Evolutionary conservation across 2,329 filamentous ascomycete genomes (phyloP).

Genomic region (Colletotrichum liriopes): DNA sequence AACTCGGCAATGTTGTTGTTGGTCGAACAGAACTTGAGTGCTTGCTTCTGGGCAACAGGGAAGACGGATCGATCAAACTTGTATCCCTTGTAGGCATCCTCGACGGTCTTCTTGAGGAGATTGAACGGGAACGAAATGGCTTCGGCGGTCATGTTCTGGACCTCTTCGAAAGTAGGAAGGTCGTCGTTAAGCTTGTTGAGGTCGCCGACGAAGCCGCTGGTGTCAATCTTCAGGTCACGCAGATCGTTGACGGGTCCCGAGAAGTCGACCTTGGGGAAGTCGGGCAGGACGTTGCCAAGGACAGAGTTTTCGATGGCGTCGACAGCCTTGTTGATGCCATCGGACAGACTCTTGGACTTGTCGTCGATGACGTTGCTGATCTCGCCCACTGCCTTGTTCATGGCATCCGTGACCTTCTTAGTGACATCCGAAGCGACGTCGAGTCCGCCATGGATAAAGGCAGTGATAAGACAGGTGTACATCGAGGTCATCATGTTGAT

Average conservation of each 20-base stretch:
- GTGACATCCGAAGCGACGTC: slow-evolving; percentile 73
- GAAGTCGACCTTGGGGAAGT: slow-evolving; percentile 74
- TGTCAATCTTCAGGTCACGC: slow-evolving; percentile 77
- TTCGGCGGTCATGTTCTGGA: slow-evolving; percentile 84
- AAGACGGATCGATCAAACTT: slow-evolving; percentile 84
- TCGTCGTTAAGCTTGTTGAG: slow-evolving; percentile 82
- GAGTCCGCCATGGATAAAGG: slow-evolving; percentile 85
- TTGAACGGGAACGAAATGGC: slow-evolving; percentile 87
- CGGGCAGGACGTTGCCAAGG: slow-evolving; percentile 63
- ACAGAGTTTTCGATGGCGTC: slow-evolving; percentile 61
- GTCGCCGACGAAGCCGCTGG: slow-evolving; percentile 77
- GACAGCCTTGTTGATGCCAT: slow-evolving; percentile 67
- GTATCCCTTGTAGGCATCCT: slow-evolving; percentile 80
- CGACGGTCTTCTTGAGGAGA: slow-evolving; percentile 81
- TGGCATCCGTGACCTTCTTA: slow-evolving; percentile 66
- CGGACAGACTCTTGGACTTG: slow-evolving; percentile 65
- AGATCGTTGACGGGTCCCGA: slow-evolving; percentile 76
- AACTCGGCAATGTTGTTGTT: slow-evolving; percentile 87
- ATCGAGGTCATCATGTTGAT: slow-evolving; percentile 93
- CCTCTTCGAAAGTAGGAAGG: slow-evolving; percentile 86
- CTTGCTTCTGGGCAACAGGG: slow-evolving; percentile 86
- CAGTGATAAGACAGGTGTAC: slow-evolving; percentile 90
- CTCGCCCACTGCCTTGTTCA: slow-evolving; percentile 66
- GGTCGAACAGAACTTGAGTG: slow-evolving; percentile 89
- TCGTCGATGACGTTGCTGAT: slow-evolving; percentile 74